phyloP scores from a whole-genome alignment of 1,284 basidiomycete species.

The Singerocomus inundabilis region DNA sequence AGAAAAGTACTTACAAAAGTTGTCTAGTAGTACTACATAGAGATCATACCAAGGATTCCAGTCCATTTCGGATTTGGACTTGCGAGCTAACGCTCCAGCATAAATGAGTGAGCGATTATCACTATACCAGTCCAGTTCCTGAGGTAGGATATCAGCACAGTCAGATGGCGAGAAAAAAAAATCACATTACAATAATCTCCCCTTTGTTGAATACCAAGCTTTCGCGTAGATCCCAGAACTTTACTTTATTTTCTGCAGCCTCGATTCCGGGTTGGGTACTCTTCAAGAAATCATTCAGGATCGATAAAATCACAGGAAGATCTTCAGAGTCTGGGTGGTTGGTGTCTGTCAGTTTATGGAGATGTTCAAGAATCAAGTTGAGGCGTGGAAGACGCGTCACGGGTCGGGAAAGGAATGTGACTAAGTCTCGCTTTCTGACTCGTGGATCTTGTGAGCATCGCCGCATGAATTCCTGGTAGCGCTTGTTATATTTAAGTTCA shows the following conservation, averaged over 20 bases:
- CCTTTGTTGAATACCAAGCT: slow-evolving; percentile 69
- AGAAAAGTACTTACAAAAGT: slow-evolving; percentile 53
- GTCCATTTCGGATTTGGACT: slow-evolving; percentile 54
- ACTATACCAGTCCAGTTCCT: slow-evolving; percentile 80
- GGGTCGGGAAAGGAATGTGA: slow-evolving; percentile 78
- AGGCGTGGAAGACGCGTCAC: slow-evolving; percentile 80
- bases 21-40: slow-evolving; percentile 69
- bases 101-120: slow-evolving; percentile 69
- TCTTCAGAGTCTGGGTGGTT: slow-evolving; percentile 69
- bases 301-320: slow-evolving; percentile 60
- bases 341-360: slow-evolving; percentile 61
- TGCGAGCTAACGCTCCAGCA: slow-evolving; percentile 55
- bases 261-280: slow-evolving; percentile 82
- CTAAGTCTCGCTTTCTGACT: slow-evolving; percentile 72
- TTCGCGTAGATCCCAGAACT: slow-evolving; percentile 76
- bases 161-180: background rate
- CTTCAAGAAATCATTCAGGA: slow-evolving; percentile 67
- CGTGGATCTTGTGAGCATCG: slow-evolving; percentile 62
- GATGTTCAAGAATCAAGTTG: slow-evolving; percentile 67
- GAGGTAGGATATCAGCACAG: slow-evolving; percentile 6
- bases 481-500: slow-evolving; percentile 63
- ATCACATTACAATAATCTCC: slow-evolving; percentile 66
- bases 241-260: slow-evolving; percentile 80
- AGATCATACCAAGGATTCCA: slow-evolving; percentile 67
- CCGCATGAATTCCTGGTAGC: slow-evolving; percentile 66